Conservation (phyloP, 768 basidiomycete species). For the Daedalea quercina region DNA sequence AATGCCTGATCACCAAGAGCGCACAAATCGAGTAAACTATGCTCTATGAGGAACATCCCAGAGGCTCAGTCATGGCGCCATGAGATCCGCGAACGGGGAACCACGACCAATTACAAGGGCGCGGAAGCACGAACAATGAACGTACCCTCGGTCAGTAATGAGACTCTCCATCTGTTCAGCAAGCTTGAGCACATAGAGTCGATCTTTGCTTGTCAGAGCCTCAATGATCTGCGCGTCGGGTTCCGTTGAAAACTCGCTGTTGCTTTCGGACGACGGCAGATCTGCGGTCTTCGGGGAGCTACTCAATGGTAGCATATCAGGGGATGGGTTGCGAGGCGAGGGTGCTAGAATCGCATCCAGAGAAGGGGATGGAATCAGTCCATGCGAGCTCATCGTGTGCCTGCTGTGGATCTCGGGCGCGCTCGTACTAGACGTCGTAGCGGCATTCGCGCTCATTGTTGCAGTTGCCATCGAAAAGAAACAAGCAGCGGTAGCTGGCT, state of each 20-base stretch:
- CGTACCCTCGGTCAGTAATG: constrained; percentile 69
- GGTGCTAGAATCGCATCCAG: constrained; percentile 8
- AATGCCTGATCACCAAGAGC: no score
- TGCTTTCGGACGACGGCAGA: neutral
- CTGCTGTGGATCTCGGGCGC: constrained; percentile 12
- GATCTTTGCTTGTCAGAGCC: constrained; percentile 82
- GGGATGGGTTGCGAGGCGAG: constrained; percentile 5
- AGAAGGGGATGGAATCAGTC: constrained; percentile 14
- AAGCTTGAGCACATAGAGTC: constrained; percentile 83
- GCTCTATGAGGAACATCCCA: no score
- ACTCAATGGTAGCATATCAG: constrained; percentile 3
- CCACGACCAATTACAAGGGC: neutral
- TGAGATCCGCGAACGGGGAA: neutral
- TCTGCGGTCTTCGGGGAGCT: constrained; percentile 9
- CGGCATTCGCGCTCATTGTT: constrained; percentile 11
- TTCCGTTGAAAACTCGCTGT: constrained; percentile 29
- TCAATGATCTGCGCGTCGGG: constrained; percentile 79
- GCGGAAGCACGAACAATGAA: constrained; percentile 14
- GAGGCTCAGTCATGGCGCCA: neutral
- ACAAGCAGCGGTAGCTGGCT: neutral
- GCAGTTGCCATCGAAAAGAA: constrained; percentile 8
- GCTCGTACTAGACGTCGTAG: constrained; percentile 12
- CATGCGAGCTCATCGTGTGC: constrained; percentile 9
- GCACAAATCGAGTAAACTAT: no score
- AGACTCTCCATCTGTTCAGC: constrained; percentile 80